A percentile compares a stretch with the other conserved stretches of the same genome.
phyloP scores from a whole-genome alignment of 2,329 filamentous ascomycete species.

The Coniella vitis region DNA sequence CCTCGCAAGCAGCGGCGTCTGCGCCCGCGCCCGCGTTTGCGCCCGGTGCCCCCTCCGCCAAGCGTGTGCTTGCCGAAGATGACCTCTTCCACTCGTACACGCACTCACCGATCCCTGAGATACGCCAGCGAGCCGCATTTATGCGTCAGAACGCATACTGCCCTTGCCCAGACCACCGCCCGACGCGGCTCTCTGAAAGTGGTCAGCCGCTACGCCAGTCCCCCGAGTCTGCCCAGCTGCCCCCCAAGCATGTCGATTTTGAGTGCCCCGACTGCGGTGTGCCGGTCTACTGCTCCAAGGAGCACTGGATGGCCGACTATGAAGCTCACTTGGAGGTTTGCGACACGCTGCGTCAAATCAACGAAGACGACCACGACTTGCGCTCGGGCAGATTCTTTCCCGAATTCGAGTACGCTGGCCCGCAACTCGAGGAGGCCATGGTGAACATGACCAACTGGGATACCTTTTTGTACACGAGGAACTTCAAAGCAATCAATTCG shows the following conservation, averaged over 20 bases:
- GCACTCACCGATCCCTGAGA: slow-evolving; percentile 79
- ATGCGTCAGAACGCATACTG: slow-evolving; percentile 93
- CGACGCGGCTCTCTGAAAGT: slow-evolving; percentile 63
- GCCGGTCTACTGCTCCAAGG: slow-evolving; percentile 86
- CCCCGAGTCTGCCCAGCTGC: slow-evolving; percentile 41
- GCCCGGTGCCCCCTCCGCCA: slow-evolving; percentile 8
- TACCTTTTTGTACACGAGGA: slow-evolving; percentile 86
- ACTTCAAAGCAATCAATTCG: slow-evolving; percentile 85
- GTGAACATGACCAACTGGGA: slow-evolving; percentile 99
- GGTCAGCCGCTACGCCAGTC: slow-evolving; percentile 51
- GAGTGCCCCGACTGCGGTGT: slow-evolving; percentile 96
- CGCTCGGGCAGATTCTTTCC: slow-evolving; percentile 85
- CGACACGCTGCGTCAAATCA: slow-evolving; percentile 84
- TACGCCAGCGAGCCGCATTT: slow-evolving; percentile 78
- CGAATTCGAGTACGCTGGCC: slow-evolving; percentile 85
- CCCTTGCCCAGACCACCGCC: slow-evolving; percentile 80
- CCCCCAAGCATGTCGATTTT: slow-evolving; percentile 79
- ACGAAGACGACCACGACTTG: slow-evolving; percentile 96
- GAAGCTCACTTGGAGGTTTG: slow-evolving; percentile 89
- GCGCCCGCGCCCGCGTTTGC: slow-evolving; percentile 9
- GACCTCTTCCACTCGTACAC: slow-evolving; percentile 93
- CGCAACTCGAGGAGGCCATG: slow-evolving; percentile 84
- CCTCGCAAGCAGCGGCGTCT: too few relatives aligned
- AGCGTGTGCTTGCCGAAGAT: slow-evolving; percentile 53
- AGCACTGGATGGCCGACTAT: slow-evolving; percentile 95